Evolutionary conservation across 148 eudicot species (phyloP).

Genomic region (Chenopodium album): DNA sequence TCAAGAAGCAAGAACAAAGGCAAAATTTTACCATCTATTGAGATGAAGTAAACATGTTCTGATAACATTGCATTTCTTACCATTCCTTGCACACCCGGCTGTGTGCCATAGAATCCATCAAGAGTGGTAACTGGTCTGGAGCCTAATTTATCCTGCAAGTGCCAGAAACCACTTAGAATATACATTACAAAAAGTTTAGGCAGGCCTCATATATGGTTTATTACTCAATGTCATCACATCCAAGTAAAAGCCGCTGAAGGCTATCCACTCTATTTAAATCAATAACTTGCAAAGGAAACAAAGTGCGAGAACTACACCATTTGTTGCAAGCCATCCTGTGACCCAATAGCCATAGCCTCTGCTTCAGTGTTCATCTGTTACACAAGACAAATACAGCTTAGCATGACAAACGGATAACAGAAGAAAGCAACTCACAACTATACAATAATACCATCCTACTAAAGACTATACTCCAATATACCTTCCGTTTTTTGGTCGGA

Average conservation of each 20-base stretch:
- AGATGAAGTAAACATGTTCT: not conserved
- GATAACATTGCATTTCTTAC: conserved; percentile 41
- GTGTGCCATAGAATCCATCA: conserved; percentile 82
- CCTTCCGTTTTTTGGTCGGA: conserved; percentile 86
- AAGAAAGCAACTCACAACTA: conserved; percentile 9
- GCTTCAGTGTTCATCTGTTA: conserved; percentile 66
- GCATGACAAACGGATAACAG: not conserved
- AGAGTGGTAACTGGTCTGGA: conserved; percentile 56
- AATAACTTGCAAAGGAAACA: not conserved
- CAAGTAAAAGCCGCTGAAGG: not conserved
- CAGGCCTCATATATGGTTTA: not conserved
- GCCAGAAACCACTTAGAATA: conserved; percentile 3
- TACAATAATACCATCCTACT: conserved; percentile 11
- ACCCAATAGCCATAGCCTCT: conserved; percentile 69
- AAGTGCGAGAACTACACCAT: conserved; percentile 53
- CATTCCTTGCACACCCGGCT: conserved; percentile 80
- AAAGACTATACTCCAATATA: conserved; percentile 10
- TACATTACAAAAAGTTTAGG: not conserved
- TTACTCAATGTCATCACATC: not conserved
- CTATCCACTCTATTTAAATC: not conserved
- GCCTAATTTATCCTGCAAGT: conserved; percentile 70
- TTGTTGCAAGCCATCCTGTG: conserved; percentile 71
- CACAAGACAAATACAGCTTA: conserved; percentile 11
- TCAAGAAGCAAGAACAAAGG: conserved; percentile 25
- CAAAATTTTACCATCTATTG: not conserved